Percentiles rank a stretch among this genome's conserved stretches.
phyloP scores from a whole-genome alignment of 495 filamentous ascomycete species.

The Aspergillus heteromorphus region DNA sequence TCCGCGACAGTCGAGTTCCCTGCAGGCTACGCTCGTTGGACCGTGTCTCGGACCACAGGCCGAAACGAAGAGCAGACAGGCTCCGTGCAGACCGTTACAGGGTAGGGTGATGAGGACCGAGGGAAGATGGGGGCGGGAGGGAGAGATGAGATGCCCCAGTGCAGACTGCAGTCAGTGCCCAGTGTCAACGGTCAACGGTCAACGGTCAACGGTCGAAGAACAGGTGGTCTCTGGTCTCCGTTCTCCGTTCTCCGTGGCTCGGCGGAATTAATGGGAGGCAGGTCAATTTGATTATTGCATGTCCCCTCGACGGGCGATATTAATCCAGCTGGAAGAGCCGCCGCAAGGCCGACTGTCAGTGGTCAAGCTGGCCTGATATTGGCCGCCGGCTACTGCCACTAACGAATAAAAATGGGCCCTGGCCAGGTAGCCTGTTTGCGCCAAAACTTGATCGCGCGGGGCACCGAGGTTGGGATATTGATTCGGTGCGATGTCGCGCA shows the following conservation, averaged over 20 bases:
- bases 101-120: too few species aligned
- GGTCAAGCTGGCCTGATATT: slow-evolving; percentile 19
- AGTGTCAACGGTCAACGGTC: too few species aligned
- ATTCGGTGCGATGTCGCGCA: slow-evolving; percentile 11
- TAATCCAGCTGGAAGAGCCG: slow-evolving; percentile 5
- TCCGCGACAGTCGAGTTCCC: slow-evolving; percentile 5
- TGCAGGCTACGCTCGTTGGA: slow-evolving; percentile 1
- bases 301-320: slow-evolving; percentile 3
- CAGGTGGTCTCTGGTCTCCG: too few species aligned
- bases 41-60: slow-evolving; percentile 4
- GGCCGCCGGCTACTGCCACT: slow-evolving; percentile 21
- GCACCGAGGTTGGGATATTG: slow-evolving; percentile 3
- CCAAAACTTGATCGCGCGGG: slow-evolving; percentile 21
- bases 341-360: slow-evolving; percentile 5
- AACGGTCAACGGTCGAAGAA: too few species aligned
- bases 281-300: background rate
- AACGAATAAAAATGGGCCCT: slow-evolving; percentile 20
- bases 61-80: background rate
- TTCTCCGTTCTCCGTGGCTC: background rate
- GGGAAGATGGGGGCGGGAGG: background rate
- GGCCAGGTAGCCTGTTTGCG: slow-evolving; percentile 21
- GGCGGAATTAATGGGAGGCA: background rate
- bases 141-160: too few species aligned
- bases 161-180: too few species aligned
- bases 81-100: background rate